These are phyloP conservation scores for Candida sithepensis DNA, from an alignment of 805 yeast species.

Conservation along the genomic window DNA sequence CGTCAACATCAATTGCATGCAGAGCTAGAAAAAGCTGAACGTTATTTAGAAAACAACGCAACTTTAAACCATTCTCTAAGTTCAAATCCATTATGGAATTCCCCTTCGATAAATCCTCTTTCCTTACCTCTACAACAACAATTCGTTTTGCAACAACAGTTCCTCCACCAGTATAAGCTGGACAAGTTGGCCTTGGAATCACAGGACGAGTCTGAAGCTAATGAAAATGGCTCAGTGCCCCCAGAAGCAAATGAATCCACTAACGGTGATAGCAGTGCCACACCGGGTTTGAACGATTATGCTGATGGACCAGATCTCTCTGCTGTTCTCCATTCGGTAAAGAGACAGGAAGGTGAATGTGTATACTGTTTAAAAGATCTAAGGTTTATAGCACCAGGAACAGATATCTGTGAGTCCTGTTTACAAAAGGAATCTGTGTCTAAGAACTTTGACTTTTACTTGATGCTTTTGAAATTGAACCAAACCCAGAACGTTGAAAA, in stretches of 20 bases:
- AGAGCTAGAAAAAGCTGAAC: conserved; percentile 10
- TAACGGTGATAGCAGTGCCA: not conserved
- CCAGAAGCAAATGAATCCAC: not conserved
- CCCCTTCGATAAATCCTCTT: conserved; percentile 4
- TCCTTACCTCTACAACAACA: conserved; percentile 8
- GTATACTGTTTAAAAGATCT: conserved; percentile 10
- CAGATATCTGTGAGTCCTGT: conserved; percentile 25
- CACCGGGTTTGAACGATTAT: not conserved
- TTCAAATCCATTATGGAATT: conserved; percentile 1
- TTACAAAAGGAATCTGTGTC: conserved; percentile 22
- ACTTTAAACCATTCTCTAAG: conserved; percentile 1
- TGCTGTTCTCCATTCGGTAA: not conserved
- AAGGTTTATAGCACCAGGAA: conserved; percentile 5
- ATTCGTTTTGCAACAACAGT: conserved; percentile 7
- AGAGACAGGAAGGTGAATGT: conserved; percentile 7
- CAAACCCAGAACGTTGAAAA: conserved; percentile 23
- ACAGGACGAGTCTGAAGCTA: not conserved
- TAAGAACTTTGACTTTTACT: conserved; percentile 22
- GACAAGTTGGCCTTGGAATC: conserved; percentile 3
- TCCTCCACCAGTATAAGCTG: conserved; percentile 2
- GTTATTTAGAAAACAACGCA: conserved; percentile 7
- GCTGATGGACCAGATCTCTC: not conserved
- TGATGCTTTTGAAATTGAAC: conserved; percentile 24
- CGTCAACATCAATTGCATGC: conserved; percentile 6
- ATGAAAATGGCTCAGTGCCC: not conserved